Evolutionary conservation across 768 basidiomycete species (phyloP).

Genomic region (Tephrocybe sp.): DNA sequence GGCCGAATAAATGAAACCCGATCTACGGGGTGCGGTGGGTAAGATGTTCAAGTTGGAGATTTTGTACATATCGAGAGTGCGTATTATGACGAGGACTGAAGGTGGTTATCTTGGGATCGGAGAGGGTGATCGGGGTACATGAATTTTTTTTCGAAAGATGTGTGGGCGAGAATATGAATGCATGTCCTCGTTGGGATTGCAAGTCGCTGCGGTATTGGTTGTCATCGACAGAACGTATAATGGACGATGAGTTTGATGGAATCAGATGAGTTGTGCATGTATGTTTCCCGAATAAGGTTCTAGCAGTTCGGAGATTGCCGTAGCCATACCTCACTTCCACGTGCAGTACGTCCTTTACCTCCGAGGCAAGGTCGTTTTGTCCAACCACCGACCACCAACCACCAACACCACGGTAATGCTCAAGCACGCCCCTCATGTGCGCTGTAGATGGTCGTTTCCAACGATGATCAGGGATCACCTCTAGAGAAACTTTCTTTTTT

Average conservation of each 20-base stretch:
- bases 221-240: too few species aligned
- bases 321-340: conserved; percentile 5
- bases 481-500: neutral
- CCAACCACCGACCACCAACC: neutral
- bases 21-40: too few species aligned
- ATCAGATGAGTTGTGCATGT: neutral
- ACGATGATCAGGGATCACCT: neutral
- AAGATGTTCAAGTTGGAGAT: too few species aligned
- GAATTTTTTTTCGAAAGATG: too few species aligned
- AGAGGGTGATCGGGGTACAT: too few species aligned
- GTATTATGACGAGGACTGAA: too few species aligned
- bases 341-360: conserved; percentile 14
- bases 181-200: too few species aligned
- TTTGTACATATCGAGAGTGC: too few species aligned
- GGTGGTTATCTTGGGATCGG: too few species aligned
- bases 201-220: too few species aligned
- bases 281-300: conserved; percentile 11
- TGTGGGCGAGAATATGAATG: too few species aligned
- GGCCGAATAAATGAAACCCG: too few species aligned
- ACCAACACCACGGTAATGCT: neutral
- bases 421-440: neutral
- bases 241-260: neutral
- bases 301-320: conserved; percentile 19
- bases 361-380: conserved; percentile 12
- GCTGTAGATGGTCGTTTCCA: neutral